Evolutionary conservation across 2,329 filamentous ascomycete genomes (phyloP), one percentile per base, ranked within the genome.

Genomic region (Colletotrichum endophyticum): DNA sequence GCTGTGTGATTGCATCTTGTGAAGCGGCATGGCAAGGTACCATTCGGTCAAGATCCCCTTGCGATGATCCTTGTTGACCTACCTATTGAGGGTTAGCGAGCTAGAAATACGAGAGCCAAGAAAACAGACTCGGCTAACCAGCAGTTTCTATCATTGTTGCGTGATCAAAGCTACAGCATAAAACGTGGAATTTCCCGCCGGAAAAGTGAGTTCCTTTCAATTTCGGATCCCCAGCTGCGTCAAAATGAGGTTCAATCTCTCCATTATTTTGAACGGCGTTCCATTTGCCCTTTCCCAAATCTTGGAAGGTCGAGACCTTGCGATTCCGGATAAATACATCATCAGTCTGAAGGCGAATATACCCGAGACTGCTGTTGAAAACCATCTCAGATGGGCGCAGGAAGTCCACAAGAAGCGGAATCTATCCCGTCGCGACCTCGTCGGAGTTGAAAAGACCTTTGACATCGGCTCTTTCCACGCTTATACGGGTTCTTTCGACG

Each of bases 401-500:
- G 82, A 83, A 61, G 79, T 87, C 6, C 83, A 86, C 70, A 79
- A 79, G 69, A 57, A 30, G 36, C 82, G 82, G 44, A 85, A 84
- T 79, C 69, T 87, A 70, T 78, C 49, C 77, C 80, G 83, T 76
- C 82, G 84, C 76, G 80, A 81, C 78, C 82, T 80, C 25, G 77
- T 59, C 59, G 84, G 84, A 67, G 80, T 89, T 9, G 84, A 88
- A 79, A 85, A 85, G 78, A 84, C 83, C 16, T 88, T 85, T 81
- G 81, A 81, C 36, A 80, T 83, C 36, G 80, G 83, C 59, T 28
- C 16, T 8, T 88, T 87, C 79, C 85, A 86, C 66, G 86, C 81
- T n/a, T 87, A 88, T 62, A 81, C 84, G 8, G 86, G 84, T 19
- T 83, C 85, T 25, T 88, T 89, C 73, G 87, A 89, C 77, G 83